These are phyloP conservation scores for Curvularia spicifera DNA, from an alignment of 2,329 filamentous ascomycete genomes.

Conservation along the genomic window DNA sequence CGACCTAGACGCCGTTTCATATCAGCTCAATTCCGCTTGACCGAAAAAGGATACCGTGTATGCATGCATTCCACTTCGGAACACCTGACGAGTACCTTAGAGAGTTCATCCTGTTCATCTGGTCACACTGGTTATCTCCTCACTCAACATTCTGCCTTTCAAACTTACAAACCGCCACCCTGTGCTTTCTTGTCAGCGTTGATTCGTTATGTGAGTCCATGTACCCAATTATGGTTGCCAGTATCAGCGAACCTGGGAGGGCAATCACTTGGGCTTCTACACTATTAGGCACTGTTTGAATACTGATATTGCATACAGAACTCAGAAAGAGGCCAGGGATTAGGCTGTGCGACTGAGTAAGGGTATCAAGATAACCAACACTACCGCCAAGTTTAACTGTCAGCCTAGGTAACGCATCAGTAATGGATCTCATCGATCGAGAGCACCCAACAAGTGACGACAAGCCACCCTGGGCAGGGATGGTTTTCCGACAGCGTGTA, in stretches of 20 bases:
- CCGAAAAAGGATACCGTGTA: background rate
- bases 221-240: background rate
- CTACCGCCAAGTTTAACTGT: background rate
- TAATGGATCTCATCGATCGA: slow-evolving; percentile 27
- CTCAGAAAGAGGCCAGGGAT: background rate
- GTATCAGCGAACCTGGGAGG: background rate
- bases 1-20: slow-evolving; percentile 3
- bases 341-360: background rate
- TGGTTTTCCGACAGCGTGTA: slow-evolving; percentile 30
- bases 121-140: background rate
- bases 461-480: slow-evolving; percentile 35
- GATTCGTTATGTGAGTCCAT: background rate
- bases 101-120: background rate
- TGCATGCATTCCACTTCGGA: background rate
- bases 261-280: background rate
- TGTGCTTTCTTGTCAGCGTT: background rate
- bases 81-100: background rate
- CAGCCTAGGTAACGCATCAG: background rate
- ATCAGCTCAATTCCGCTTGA: background rate
- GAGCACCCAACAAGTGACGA: slow-evolving; percentile 28
- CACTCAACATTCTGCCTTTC: background rate
- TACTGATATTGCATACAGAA: background rate
- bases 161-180: background rate
- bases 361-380: background rate
- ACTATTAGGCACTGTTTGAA: background rate